Conservation (phyloP, 2,329 filamentous ascomycete genomes). For the Diaporthe sp. region DNA sequence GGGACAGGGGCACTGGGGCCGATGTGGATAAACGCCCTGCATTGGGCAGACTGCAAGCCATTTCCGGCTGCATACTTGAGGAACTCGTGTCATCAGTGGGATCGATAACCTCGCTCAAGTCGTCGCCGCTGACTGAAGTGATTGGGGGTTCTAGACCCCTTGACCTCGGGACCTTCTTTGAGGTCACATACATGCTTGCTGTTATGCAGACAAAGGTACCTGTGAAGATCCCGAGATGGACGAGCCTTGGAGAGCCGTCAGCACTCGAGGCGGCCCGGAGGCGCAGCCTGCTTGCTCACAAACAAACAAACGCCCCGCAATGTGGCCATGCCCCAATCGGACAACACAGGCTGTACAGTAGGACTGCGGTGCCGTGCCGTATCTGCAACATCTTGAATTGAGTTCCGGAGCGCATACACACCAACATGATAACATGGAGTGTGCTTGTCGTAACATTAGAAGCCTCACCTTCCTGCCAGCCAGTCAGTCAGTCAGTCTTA, state of each 20-base stretch:
- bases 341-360: not conserved
- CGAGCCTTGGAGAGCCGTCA: not conserved
- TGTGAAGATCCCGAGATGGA: not conserved
- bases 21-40: constrained; percentile 27
- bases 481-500: not conserved
- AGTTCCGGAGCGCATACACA: constrained; percentile 7
- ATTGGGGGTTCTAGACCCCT: constrained; percentile 1
- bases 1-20: not conserved
- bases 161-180: not conserved
- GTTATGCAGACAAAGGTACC: not conserved
- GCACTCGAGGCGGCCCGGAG: constrained; percentile 13
- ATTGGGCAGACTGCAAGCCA: constrained; percentile 38
- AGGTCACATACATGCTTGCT: not conserved
- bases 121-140: not conserved
- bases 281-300: constrained; percentile 24
- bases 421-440: not conserved
- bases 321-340: constrained; percentile 13
- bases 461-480: not conserved
- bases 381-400: not conserved
- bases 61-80: constrained; percentile 29
- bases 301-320: constrained; percentile 7
- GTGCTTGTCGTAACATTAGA: not conserved
- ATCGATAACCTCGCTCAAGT: constrained; percentile 7
- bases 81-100: not conserved
- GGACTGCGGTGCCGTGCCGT: not conserved